Base-by-base conservation (phyloP, 2,329 filamentous ascomycete genomes). In the Amauroascus verrucosus region DNA sequence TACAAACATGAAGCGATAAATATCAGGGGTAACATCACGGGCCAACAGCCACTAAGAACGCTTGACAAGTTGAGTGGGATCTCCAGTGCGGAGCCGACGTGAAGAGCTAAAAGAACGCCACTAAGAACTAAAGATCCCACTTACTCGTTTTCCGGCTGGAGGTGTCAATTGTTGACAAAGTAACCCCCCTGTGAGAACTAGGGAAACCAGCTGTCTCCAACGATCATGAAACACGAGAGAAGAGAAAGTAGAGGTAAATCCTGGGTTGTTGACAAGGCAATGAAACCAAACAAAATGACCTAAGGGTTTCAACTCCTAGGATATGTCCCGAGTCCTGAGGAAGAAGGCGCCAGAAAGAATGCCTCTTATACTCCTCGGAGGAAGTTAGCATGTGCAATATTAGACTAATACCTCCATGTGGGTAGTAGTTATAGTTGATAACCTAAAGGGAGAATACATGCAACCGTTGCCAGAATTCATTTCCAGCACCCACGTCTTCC, bases 191-290 rank as follows among this genome's bases (percentile, higher is more conserved):
- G 30, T 26, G 9, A 18, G 32, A n/a, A 14, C 45, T 37, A 48
- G 44, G 44, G n/a, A 22, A 16, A 5, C 3, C 44, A 13, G 6
- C 14, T 14, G 26, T n/a, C n/a, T 3, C 9, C 6, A 6, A 2
- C 18, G n/a, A 16, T 46, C 33, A 48, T 48, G 46, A 48, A 48
- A 48, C 46, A 28, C 28, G 9, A 33, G 26, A 11, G 43, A 46
- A 13, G 43, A 14, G 30, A 26, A 40, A 48, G 38, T 8, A 2
- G 46, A 8, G 2, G 20, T 26, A 7, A 48, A 38, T 37, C 46
- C 33, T 16, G 13, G 46, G 13, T 8, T 16, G 6, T 9, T 16
- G 46, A 38, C 46, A 48, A 48, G 33, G 46, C 20, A 38, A 26
- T 18, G 33, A 48, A 48, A 48, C 46, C n/a, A 20, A 38, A n/a